These are phyloP conservation scores for Vigna nakashimae DNA, from an alignment of 306 rosid species.

Conservation along the genomic window DNA sequence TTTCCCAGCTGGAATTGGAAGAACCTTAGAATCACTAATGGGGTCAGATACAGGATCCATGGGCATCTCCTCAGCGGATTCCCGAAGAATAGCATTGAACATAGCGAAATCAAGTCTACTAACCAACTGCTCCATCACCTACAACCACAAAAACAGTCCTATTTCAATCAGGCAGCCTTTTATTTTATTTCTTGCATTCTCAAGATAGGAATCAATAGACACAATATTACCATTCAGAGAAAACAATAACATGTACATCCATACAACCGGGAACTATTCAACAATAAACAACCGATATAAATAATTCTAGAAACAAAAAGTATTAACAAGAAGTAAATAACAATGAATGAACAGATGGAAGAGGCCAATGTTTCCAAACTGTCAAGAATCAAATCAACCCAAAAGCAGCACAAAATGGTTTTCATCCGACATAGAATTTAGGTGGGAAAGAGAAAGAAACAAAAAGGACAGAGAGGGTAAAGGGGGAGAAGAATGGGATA, in stretches of 20 bases:
- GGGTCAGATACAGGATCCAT: constrained; percentile 96
- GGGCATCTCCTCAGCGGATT: constrained; percentile 91
- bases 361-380: constrained; percentile 20
- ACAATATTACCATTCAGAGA: constrained; percentile 16
- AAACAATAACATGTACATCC: constrained; percentile 26
- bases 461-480: no score
- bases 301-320: constrained; percentile 7
- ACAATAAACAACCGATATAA: constrained; percentile 10
- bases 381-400: constrained; percentile 25
- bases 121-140: constrained; percentile 89
- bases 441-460: no score
- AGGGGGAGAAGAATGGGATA: no score
- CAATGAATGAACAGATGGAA: constrained; percentile 10
- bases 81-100: constrained; percentile 95
- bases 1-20: constrained; percentile 88
- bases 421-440: not conserved
- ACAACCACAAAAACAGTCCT: constrained; percentile 40
- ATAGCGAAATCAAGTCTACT: constrained; percentile 88
- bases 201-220: constrained; percentile 10
- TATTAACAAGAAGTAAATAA: constrained; percentile 24
- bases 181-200: not conserved
- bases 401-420: constrained; percentile 11
- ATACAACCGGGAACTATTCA: constrained; percentile 16
- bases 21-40: constrained; percentile 87
- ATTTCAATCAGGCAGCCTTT: constrained; percentile 42